Percentiles rank a stretch among this genome's conserved stretches.
phyloP scores from a whole-genome alignment of 2,329 filamentous ascomycete genomes.

The Fusarium anthophilum region DNA sequence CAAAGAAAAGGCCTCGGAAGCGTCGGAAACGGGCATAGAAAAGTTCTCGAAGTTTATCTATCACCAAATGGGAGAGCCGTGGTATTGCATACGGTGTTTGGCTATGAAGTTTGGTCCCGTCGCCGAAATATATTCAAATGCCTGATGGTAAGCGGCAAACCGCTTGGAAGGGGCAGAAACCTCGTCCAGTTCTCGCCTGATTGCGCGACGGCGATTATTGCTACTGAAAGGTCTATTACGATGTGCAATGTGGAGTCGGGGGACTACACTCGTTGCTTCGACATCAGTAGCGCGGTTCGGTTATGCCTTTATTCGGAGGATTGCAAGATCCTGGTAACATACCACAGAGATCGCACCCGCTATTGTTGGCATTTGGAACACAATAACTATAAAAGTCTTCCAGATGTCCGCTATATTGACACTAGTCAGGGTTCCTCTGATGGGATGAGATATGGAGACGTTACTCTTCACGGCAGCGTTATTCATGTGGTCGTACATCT shows the following conservation, averaged over 20 bases:
- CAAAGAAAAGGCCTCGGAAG: accelerated
- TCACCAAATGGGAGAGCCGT: background rate
- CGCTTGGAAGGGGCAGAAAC: accelerated
- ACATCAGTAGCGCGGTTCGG: background rate
- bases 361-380: background rate
- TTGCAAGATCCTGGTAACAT: background rate
- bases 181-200: background rate
- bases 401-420: accelerated
- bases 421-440: accelerated
- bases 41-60: accelerated
- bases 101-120: accelerated
- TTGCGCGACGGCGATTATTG: accelerated
- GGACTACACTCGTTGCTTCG: accelerated
- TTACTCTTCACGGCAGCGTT: accelerated
- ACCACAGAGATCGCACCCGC: accelerated
- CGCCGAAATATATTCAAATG: background rate
- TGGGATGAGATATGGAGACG: accelerated
- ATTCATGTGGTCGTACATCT: accelerated
- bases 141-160: background rate
- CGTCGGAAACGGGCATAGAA: accelerated
- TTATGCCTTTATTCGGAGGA: background rate
- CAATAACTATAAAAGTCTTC: background rate
- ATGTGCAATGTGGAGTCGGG: accelerated
- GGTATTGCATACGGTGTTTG: accelerated
- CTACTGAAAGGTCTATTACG: accelerated